Percentiles rank a stretch among this genome's conserved stretches.
These are phyloP conservation scores for Botryotinia globosa DNA, from an alignment of 2,329 filamentous ascomycete genomes.

Conservation along the genomic window DNA sequence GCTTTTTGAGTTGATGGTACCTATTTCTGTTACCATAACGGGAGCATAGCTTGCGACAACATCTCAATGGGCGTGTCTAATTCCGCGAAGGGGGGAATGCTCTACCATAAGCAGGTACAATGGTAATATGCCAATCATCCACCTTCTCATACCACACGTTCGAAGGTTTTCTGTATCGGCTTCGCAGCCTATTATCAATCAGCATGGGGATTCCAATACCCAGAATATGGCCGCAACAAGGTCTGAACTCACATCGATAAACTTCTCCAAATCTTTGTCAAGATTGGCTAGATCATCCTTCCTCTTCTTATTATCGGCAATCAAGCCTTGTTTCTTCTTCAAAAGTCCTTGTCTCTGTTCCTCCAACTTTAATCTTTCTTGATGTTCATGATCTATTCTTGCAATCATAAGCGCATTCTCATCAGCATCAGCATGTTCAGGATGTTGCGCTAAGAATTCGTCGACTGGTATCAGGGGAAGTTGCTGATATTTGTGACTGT, in stretches of 20 bases:
- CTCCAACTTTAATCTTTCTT: slow-evolving; percentile 80
- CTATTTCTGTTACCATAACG: neutral
- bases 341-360: slow-evolving; percentile 75
- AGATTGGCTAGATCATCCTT: slow-evolving; percentile 90
- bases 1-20: too few species aligned
- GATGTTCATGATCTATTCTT: slow-evolving; percentile 85
- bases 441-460: slow-evolving; percentile 74
- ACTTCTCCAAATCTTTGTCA: slow-evolving; percentile 89
- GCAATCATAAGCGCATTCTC: slow-evolving; percentile 85
- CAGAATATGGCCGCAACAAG: neutral
- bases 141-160: slow-evolving; percentile 56
- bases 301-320: slow-evolving; percentile 81
- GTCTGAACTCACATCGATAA: slow-evolving; percentile 68
- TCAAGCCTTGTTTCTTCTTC: slow-evolving; percentile 67
- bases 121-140: neutral
- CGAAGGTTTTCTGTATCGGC: slow-evolving; percentile 82
- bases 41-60: neutral
- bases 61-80: neutral
- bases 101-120: neutral
- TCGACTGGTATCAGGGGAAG: slow-evolving; percentile 81
- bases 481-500: slow-evolving; percentile 80
- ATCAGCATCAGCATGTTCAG: slow-evolving; percentile 68
- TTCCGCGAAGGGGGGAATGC: neutral
- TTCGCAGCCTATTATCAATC: slow-evolving; percentile 64
- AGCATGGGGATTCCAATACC: slow-evolving; percentile 7